Base-by-base conservation (phyloP, 208 protist species). In the Angomonas deanei region DNA sequence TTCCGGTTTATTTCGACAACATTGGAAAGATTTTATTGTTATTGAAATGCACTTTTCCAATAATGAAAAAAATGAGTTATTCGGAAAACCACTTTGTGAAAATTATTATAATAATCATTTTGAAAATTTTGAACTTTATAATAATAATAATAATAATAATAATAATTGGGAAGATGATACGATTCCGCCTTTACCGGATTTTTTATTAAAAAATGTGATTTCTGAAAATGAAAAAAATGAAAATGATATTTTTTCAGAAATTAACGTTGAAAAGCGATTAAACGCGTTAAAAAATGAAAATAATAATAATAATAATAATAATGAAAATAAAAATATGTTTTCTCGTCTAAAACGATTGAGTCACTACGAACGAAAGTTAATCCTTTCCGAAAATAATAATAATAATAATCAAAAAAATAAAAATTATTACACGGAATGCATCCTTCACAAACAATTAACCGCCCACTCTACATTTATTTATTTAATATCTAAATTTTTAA, bases 71-170 rank as follows among this genome's bases (percentile, higher is more conserved):
- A 15, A 15, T 15, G 36, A 42, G 15, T 42, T 42, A 42, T n/a
- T n/a, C 8, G 36, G 36, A 42, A 42, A 42, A 42, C 36, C 36
- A 42, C 36, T 42, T 8, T 8, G 8, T 8, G 36, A 42, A 42
- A n/a, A 42, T 42, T 42, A 42, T 42, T n/a, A 42, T 42, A 42
- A 42, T 42, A 42, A 42, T 42, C 15, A 42, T 42, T 42, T 42
- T 42, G 36, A 42, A 42, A 42, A 42, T 42, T n/a, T n/a, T n/a
- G 8, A n/a, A 42, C 8, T n/a, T 42, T 15, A 42, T n/a, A n/a
- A n/a, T n/a, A 42, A 42, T 42, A 42, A 42, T 42, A 42, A 42
- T 42, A 42, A n/a, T 42, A 42, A 42, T 42, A 42, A 42, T 42
- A 42, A 42, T 42, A 42, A 42, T 42, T 42, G 11, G 8, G 36